Evolutionary conservation across 2,329 filamentous ascomycete genomes (phyloP).

Genomic region (Thelonectria rubi): DNA sequence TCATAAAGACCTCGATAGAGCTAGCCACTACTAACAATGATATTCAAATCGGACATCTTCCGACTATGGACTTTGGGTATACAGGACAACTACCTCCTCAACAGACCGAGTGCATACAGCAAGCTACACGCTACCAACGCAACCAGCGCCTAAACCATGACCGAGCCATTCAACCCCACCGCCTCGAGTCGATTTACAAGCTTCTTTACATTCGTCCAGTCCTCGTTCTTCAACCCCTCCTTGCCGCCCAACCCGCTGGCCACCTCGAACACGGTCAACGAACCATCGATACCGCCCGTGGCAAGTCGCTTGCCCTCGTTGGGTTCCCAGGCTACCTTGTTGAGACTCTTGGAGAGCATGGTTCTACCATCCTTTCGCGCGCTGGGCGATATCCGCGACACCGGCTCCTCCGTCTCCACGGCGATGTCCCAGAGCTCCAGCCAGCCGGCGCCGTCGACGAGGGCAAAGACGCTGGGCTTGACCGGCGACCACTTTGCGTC

Average conservation of each 20-base stretch:
- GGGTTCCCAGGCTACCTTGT: slow-evolving; percentile 94
- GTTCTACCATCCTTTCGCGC: slow-evolving; percentile 70
- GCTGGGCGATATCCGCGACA: slow-evolving; percentile 80
- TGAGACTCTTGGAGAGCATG: slow-evolving; percentile 84
- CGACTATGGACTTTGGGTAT: slow-evolving; percentile 35
- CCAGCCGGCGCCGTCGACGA: slow-evolving; percentile 91
- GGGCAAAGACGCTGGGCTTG: slow-evolving; percentile 91
- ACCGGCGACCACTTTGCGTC: slow-evolving; percentile 95
- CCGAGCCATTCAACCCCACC: slow-evolving; percentile 59
- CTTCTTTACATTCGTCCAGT: slow-evolving; percentile 94
- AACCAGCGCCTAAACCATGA: slow-evolving; percentile 48
- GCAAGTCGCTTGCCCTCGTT: slow-evolving; percentile 87
- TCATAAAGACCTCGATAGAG: neutral
- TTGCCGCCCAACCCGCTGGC: slow-evolving; percentile 82
- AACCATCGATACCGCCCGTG: slow-evolving; percentile 90
- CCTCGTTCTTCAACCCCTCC: slow-evolving; percentile 83
- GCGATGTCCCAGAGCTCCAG: slow-evolving; percentile 97
- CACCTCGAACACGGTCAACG: slow-evolving; percentile 93
- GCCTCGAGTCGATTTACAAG: slow-evolving; percentile 80
- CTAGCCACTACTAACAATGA: neutral
- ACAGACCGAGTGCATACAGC: slow-evolving; percentile 30
- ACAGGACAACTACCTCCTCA: slow-evolving; percentile 32
- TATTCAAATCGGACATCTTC: slow-evolving; percentile 6
- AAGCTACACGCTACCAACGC: slow-evolving; percentile 28
- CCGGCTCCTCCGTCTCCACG: slow-evolving; percentile 89